Percentiles rank a stretch among this genome's conserved stretches.
These are phyloP conservation scores for Candida chilensis DNA, from an alignment of 805 yeast species.

Conservation along the genomic window DNA sequence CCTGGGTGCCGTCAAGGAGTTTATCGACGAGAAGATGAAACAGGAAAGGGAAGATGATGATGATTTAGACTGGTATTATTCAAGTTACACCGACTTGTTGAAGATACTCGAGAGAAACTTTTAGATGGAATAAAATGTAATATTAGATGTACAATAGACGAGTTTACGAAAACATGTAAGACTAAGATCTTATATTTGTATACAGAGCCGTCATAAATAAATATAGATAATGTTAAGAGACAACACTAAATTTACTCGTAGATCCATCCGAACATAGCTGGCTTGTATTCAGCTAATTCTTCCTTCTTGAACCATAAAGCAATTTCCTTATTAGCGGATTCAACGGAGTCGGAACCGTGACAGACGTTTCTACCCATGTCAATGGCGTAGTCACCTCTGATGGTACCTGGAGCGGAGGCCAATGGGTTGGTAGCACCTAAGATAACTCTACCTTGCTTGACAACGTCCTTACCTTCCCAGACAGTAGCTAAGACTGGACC, in stretches of 20 bases:
- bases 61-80: too few relatives aligned
- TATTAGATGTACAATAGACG: too few relatives aligned
- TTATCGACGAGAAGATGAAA: too few relatives aligned
- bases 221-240: too few relatives aligned
- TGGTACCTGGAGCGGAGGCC: constrained; percentile 97
- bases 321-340: constrained; percentile 93
- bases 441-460: constrained; percentile 95
- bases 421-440: constrained; percentile 99
- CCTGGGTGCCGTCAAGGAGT: too few relatives aligned
- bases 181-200: too few relatives aligned
- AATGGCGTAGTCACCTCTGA: constrained; percentile 97
- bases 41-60: too few relatives aligned
- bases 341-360: constrained; percentile 99
- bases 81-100: too few relatives aligned
- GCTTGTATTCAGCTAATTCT: constrained; percentile 89
- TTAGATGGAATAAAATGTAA: too few relatives aligned
- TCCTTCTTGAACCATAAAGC: constrained; percentile 96
- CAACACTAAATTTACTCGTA: constrained; percentile 58
- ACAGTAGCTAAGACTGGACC: constrained; percentile 99
- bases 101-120: too few relatives aligned
- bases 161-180: too few relatives aligned
- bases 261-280: constrained; percentile 80
- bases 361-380: constrained; percentile 99
- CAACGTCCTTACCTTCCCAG: constrained; percentile 99
- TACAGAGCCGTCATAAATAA: too few relatives aligned